Evolutionary conservation across 352 stramenopile species (phyloP).

Genomic region (Phytophthora chlamydospora): DNA sequence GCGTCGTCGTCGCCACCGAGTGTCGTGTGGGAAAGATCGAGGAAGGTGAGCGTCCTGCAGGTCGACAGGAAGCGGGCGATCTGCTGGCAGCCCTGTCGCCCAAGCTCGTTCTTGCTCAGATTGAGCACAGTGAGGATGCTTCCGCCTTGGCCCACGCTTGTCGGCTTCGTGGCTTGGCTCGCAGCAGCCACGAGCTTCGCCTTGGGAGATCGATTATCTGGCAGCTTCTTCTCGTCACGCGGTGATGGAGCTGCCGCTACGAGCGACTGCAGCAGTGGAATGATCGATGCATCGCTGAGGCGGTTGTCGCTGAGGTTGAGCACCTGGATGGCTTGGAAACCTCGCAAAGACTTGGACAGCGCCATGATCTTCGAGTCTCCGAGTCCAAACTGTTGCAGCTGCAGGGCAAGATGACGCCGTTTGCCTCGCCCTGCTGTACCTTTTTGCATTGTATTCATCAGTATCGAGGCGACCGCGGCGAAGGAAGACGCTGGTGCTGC

Average conservation of each 20-base stretch:
- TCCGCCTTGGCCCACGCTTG: slow-evolving; percentile 6
- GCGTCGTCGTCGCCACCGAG: slow-evolving; percentile 45
- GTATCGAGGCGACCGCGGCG: slow-evolving; percentile 41
- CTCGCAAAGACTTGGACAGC: slow-evolving; percentile 55
- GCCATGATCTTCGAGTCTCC: slow-evolving; percentile 66
- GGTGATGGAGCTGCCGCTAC: slow-evolving; percentile 18
- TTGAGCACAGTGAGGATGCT: slow-evolving; percentile 65
- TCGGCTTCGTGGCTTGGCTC: not conserved
- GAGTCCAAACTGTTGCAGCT: slow-evolving; percentile 78
- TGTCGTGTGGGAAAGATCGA: slow-evolving; percentile 69
- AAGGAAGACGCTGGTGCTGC: slow-evolving; percentile 34
- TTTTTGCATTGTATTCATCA: slow-evolving; percentile 45
- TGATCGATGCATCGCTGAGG: slow-evolving; percentile 68
- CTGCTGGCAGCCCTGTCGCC: slow-evolving; percentile 53
- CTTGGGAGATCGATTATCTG: slow-evolving; percentile 13
- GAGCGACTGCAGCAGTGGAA: slow-evolving; percentile 61
- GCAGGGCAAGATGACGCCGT: slow-evolving; percentile 53
- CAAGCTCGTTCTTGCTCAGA: slow-evolving; percentile 75
- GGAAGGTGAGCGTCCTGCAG: slow-evolving; percentile 49
- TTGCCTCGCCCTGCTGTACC: slow-evolving; percentile 36
- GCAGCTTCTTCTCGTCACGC: not conserved
- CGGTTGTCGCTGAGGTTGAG: slow-evolving; percentile 75
- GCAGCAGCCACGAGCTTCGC: slow-evolving; percentile 27
- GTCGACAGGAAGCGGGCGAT: slow-evolving; percentile 60
- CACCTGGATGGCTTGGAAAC: slow-evolving; percentile 66